phyloP scores from a whole-genome alignment of 805 yeast species.

The Cyberlindnera mycetangii region DNA sequence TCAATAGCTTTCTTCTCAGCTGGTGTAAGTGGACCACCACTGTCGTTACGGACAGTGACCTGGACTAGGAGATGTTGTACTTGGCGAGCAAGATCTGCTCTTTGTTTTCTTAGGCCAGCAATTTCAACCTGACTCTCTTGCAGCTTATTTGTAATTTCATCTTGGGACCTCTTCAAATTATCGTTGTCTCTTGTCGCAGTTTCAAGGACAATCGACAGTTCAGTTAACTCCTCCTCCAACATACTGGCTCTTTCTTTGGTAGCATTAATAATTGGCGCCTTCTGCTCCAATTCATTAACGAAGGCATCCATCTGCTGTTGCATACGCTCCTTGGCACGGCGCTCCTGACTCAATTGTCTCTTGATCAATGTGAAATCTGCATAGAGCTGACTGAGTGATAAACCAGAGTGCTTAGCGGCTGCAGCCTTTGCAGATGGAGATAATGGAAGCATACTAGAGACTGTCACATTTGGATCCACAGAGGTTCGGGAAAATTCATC shows the following conservation, averaged over 20 bases:
- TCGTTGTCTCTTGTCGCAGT: constrained; percentile 48
- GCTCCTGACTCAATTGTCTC: constrained; percentile 66
- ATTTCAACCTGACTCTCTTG: constrained; percentile 34
- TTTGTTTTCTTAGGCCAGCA: constrained; percentile 49
- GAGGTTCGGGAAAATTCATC: constrained; percentile 36
- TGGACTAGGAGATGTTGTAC: constrained; percentile 72
- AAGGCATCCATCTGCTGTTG: constrained; percentile 70
- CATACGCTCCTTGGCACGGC: constrained; percentile 64
- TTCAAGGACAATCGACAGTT: constrained; percentile 55
- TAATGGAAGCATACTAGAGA: constrained; percentile 32
- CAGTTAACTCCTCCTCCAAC: constrained; percentile 53
- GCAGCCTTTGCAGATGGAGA: constrained; percentile 60
- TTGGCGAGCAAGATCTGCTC: constrained; percentile 77
- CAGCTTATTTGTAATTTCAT: constrained; percentile 23
- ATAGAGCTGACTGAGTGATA: constrained; percentile 64
- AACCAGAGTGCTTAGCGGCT: constrained; percentile 43
- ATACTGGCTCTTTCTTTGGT: constrained; percentile 57
- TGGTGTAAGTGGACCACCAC: constrained; percentile 58
- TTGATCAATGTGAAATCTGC: constrained; percentile 62
- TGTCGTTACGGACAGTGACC: constrained; percentile 51
- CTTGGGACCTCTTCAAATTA: constrained; percentile 29
- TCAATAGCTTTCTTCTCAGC: constrained; percentile 66
- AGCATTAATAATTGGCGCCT: constrained; percentile 71
- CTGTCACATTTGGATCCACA: constrained; percentile 18
- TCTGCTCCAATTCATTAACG: constrained; percentile 70